phyloP scores from a whole-genome alignment of 495 filamentous ascomycete species.

The Hypomontagnella submonticulosa region DNA sequence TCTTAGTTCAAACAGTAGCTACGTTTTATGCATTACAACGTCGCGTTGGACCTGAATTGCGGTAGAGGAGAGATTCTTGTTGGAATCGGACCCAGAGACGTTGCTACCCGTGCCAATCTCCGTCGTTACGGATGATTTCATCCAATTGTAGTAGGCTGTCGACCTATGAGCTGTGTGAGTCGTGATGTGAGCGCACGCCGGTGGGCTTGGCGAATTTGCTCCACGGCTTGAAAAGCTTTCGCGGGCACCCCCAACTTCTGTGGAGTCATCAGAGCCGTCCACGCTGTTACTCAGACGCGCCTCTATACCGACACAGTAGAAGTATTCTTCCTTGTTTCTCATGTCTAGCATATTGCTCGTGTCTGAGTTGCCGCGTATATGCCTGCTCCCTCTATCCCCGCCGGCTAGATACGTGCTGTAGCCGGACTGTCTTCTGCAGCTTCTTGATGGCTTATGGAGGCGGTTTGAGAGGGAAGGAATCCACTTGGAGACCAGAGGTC shows the following conservation, averaged over 20 bases:
- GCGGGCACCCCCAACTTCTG: background rate
- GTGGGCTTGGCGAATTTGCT: slow-evolving; percentile 19
- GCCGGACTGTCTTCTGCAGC: slow-evolving; percentile 12
- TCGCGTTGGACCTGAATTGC: slow-evolving; percentile 36
- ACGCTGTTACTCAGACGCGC: slow-evolving; percentile 12
- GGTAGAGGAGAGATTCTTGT: slow-evolving; percentile 20
- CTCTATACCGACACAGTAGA: slow-evolving; percentile 16
- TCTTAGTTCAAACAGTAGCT: background rate
- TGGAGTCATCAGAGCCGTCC: slow-evolving; percentile 16
- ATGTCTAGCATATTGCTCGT: slow-evolving; percentile 19
- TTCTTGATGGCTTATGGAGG: slow-evolving; percentile 30
- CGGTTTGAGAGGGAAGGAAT: slow-evolving; percentile 46
- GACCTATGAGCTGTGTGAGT: slow-evolving; percentile 5
- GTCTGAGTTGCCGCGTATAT: slow-evolving; percentile 26
- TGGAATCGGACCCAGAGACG: background rate
- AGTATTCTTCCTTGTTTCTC: slow-evolving; percentile 23
- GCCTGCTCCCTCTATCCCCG: slow-evolving; percentile 20
- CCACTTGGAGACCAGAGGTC: slow-evolving; percentile 60
- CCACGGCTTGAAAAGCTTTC: slow-evolving; percentile 19
- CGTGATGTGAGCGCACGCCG: slow-evolving; percentile 23
- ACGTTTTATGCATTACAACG: slow-evolving; percentile 30
- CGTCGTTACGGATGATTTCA: slow-evolving; percentile 36
- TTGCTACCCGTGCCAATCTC: slow-evolving; percentile 28
- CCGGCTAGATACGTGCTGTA: background rate
- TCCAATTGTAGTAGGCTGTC: slow-evolving; percentile 25